Percentiles rank a stretch among this genome's conserved stretches.
phyloP scores from a whole-genome alignment of 1,284 basidiomycete species.

The Ceratobasidium theobromae region DNA sequence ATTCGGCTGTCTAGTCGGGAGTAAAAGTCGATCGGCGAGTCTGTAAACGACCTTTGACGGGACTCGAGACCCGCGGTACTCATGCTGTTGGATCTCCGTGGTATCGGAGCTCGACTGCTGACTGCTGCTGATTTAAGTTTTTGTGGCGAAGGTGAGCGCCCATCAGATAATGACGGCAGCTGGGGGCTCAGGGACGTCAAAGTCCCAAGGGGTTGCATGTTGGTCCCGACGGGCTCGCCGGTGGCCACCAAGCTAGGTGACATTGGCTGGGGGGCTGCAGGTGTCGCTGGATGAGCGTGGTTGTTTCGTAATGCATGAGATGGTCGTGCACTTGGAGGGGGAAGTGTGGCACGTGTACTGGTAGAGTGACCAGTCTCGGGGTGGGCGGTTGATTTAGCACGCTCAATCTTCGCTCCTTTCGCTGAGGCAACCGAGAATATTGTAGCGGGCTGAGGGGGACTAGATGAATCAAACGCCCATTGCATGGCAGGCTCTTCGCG shows the following conservation, averaged over 20 bases:
- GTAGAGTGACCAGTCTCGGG: too few species aligned
- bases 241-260: neutral
- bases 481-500: too few species aligned
- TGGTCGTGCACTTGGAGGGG: too few species aligned
- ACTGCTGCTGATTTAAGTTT: too few species aligned
- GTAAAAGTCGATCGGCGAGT: slow-evolving; percentile 18
- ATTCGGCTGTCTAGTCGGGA: slow-evolving; percentile 7
- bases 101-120: neutral
- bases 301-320: too few species aligned
- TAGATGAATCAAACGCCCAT: too few species aligned
- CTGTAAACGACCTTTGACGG: neutral
- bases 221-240: neutral
- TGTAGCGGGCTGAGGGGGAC: too few species aligned
- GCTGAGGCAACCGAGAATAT: too few species aligned
- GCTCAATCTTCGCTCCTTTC: too few species aligned
- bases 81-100: neutral
- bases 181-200: neutral
- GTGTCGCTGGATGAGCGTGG: too few species aligned
- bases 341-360: too few species aligned
- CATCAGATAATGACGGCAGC: neutral
- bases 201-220: neutral
- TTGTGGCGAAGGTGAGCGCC: neutral
- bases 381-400: too few species aligned
- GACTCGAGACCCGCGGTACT: neutral
- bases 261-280: neutral